Base-by-base conservation (phyloP, 106 monocot species). In the Hemerocallis citrina region DNA sequence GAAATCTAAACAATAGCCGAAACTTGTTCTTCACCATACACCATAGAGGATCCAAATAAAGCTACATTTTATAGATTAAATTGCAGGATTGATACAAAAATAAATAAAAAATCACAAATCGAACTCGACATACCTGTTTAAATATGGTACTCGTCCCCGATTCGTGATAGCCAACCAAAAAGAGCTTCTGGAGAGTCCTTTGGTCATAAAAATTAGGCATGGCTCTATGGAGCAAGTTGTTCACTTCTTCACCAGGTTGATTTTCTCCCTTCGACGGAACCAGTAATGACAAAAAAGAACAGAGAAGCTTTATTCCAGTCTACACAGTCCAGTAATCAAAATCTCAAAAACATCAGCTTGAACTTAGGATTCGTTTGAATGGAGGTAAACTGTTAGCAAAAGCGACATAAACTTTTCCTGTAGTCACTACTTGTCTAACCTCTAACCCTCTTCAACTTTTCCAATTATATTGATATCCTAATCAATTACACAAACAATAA, bases 71-170 rank as follows among this genome's bases (percentile, higher is more conserved):
- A 16, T 50, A 12, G 0, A 46, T 63, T 20, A 47, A 47, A 0
- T 8, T 43, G 6, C 20, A 24, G 25, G 41, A 35, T n/a, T n/a
- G n/a, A n/a, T n/a, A n/a, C n/a, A n/a, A n/a, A n/a, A 20, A 2
- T 10, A 20, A 34, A 30, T 4, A 32, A 46, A 20, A 3, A 48
- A 57, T 67, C 30, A 43, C 40, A 40, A 41, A 8, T 42, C 30
- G 0, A 52, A 14, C 19, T 52, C 36, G 27, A 20, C 47, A 29
- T 75, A 96, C 95, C 95, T 96, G 90, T 61, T 96, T 90, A 75
- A 87, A 84, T 63, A 96, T 79, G 63, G 90, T 87, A 64, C 90
- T 90, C 5, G 90, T 79, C 40, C 95, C 95, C 46, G 95, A 84
- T 70, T 77, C 79, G 57, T 73, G 42, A 69, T 61, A 66, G 6